Evolutionary conservation across 441 rosid species (phyloP).

Genomic region (Pelargonium australe): DNA sequence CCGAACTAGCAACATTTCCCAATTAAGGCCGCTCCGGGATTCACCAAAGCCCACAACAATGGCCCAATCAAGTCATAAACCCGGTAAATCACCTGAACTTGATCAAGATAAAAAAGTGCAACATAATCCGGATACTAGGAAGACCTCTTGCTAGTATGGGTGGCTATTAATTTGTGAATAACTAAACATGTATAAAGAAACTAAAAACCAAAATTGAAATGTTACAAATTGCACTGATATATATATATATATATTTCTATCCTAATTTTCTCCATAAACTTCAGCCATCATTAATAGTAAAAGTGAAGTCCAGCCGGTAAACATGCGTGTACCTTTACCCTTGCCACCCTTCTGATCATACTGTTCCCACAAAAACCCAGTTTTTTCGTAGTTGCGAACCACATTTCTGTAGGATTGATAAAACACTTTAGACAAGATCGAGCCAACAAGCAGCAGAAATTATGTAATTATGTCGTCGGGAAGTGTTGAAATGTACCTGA

Average conservation of each 20-base stretch:
- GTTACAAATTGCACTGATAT: background rate
- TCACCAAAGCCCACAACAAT: no score
- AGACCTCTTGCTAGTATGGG: no score
- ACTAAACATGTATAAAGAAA: background rate
- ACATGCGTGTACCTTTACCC: constrained; percentile 75
- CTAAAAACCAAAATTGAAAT: background rate
- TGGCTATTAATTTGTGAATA: no score
- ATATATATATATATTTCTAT: no score
- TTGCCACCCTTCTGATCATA: constrained; percentile 78
- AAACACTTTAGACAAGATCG: background rate
- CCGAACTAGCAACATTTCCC: no score
- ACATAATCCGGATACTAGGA: no score
- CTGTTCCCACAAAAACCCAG: constrained; percentile 96
- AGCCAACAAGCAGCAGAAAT: background rate
- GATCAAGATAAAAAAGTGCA: no score
- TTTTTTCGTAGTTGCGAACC: constrained; percentile 62
- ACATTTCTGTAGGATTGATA: constrained; percentile 54
- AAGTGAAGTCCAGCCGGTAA: constrained; percentile 92
- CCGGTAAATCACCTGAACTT: no score
- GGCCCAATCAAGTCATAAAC: no score
- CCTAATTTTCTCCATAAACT: constrained; percentile 37
- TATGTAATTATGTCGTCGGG: background rate
- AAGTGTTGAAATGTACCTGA: constrained; percentile 42
- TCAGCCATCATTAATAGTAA: constrained; percentile 73
- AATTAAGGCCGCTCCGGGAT: no score